phyloP scores from a whole-genome alignment of 2,329 filamentous ascomycete genomes.

The Beauveria pseudobassiana region DNA sequence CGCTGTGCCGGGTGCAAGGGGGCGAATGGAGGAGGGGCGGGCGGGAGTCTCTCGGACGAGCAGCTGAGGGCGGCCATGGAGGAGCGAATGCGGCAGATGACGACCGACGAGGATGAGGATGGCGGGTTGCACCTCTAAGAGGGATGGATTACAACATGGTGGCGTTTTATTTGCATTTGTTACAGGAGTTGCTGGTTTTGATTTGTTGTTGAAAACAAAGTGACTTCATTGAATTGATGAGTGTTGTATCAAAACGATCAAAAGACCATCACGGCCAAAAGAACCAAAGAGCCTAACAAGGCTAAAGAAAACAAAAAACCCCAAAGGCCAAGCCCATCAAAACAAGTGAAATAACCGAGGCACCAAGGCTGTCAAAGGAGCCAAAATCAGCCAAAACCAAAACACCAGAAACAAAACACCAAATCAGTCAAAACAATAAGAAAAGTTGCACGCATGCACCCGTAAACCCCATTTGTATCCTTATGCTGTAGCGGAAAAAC shows the following conservation, averaged over 20 bases:
- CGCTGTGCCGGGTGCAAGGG: slow-evolving; percentile 10
- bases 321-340: too few species aligned
- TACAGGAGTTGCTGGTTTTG: too few species aligned
- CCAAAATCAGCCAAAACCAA: neutral
- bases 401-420: neutral
- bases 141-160: neutral
- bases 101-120: slow-evolving; percentile 36
- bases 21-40: slow-evolving; percentile 15
- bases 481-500: neutral
- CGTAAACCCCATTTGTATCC: neutral
- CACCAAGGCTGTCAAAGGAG: neutral
- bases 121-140: slow-evolving; percentile 53
- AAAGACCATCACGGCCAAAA: too few species aligned
- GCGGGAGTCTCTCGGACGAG: slow-evolving; percentile 49
- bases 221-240: too few species aligned
- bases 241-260: too few species aligned
- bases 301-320: too few species aligned
- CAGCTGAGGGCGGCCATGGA: slow-evolving; percentile 50
- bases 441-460: neutral
- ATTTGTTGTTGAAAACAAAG: too few species aligned
- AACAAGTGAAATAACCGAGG: too few species aligned
- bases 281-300: too few species aligned
- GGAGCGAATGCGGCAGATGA: slow-evolving; percentile 42
- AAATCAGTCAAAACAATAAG: neutral
- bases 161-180: too few species aligned